Conservation (phyloP, 768 basidiomycete genomes). For the Lepiota brunneoincarnata region DNA sequence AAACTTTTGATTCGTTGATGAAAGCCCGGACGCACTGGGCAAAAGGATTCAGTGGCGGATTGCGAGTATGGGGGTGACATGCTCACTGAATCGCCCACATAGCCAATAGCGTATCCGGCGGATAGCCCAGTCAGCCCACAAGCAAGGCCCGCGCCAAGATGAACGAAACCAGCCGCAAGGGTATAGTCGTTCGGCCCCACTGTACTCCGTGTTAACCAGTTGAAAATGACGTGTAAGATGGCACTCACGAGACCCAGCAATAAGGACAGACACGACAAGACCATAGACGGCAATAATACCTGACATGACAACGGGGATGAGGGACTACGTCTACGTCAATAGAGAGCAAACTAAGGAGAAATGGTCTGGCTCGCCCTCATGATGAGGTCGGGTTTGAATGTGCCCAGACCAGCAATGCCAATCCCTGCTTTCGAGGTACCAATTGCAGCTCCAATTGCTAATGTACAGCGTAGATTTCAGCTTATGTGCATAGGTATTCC, state of each 20-base stretch:
- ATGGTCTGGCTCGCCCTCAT: slow-evolving; percentile 74
- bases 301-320: slow-evolving; percentile 97
- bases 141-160: slow-evolving; percentile 88
- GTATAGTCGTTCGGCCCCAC: slow-evolving; percentile 72
- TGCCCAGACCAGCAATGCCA: slow-evolving; percentile 92
- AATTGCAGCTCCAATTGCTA: slow-evolving; percentile 92
- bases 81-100: slow-evolving; percentile 90
- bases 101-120: slow-evolving; percentile 93
- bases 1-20: slow-evolving; percentile 86
- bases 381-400: slow-evolving; percentile 93
- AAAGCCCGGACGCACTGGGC: slow-evolving; percentile 86
- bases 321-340: slow-evolving; percentile 50
- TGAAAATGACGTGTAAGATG: not conserved
- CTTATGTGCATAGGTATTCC: slow-evolving; percentile 1
- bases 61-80: not conserved
- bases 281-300: slow-evolving; percentile 98
- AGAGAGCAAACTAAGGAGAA: not conserved
- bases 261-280: slow-evolving; percentile 92
- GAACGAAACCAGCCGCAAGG: slow-evolving; percentile 84
- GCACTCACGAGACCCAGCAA: slow-evolving; percentile 58
- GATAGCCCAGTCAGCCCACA: slow-evolving; percentile 91
- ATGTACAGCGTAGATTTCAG: slow-evolving; percentile 7
- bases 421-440: slow-evolving; percentile 97
- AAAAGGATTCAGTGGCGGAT: not conserved
- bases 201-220: slow-evolving; percentile 25